Evolutionary conservation across 2,329 filamentous ascomycete genomes (phyloP).

Genomic region (Cladosporium sp.): DNA sequence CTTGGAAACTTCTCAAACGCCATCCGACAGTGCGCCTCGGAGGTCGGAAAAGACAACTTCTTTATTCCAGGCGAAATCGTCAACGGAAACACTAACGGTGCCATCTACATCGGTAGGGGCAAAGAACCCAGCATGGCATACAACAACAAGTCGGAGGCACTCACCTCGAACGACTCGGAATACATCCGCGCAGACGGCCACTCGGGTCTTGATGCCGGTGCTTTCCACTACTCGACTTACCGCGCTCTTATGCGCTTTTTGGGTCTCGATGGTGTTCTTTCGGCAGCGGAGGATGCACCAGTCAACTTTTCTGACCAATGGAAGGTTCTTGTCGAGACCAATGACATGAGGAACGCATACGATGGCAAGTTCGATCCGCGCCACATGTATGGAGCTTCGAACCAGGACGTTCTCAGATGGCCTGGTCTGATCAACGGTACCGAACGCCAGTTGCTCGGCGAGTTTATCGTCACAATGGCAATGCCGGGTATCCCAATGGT

Average conservation of each 20-base stretch:
- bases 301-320: constrained; percentile 53
- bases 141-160: constrained; percentile 44
- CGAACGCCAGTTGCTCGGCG: constrained; percentile 53
- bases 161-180: constrained; percentile 44
- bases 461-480: constrained; percentile 58
- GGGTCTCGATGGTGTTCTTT: constrained; percentile 55
- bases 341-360: constrained; percentile 58
- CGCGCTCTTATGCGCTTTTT: constrained; percentile 60
- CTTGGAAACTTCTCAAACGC: constrained; percentile 55
- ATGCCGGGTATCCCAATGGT: constrained; percentile 59
- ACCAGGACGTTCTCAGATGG: constrained; percentile 65
- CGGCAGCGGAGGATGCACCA: constrained; percentile 52
- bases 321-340: constrained; percentile 54
- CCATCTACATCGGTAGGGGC: constrained; percentile 59
- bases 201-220: constrained; percentile 55
- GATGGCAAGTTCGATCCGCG: constrained; percentile 60
- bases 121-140: constrained; percentile 53
- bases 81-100: constrained; percentile 57
- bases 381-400: constrained; percentile 61
- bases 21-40: constrained; percentile 54
- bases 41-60: constrained; percentile 60
- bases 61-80: constrained; percentile 62
- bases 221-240: constrained; percentile 62
- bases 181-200: constrained; percentile 52
- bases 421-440: constrained; percentile 55